Percentiles rank a stretch among this genome's conserved stretches.
Conservation (phyloP, 257 asterid genomes). For the Solanum tacnaense region DNA sequence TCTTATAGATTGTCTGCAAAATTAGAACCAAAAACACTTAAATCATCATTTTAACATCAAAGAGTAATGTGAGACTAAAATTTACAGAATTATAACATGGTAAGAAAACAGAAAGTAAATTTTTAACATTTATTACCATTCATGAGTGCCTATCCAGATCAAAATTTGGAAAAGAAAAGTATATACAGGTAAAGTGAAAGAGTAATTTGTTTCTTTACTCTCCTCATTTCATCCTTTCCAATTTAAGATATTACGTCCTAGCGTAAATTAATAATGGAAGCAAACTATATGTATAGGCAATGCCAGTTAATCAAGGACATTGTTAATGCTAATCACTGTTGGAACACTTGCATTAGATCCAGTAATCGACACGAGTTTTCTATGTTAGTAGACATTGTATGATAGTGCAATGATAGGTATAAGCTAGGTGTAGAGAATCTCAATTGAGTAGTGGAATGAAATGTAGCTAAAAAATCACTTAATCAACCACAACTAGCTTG, state of each 20-base stretch:
- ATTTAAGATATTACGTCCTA: neutral
- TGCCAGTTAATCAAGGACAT: neutral
- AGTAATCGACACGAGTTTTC: neutral
- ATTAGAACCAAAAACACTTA: neutral
- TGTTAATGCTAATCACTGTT: neutral
- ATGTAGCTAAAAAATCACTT: neutral
- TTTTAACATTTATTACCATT: neutral
- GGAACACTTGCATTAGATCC: neutral
- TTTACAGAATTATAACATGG: neutral
- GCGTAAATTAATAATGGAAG: neutral
- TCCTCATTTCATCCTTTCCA: neutral
- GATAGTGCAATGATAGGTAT: neutral
- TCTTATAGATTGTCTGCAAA: slow-evolving; percentile 81
- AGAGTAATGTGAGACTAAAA: neutral
- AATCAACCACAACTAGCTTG: neutral
- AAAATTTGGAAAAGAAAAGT: neutral
- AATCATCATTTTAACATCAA: neutral
- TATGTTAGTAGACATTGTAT: neutral
- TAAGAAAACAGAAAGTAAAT: neutral
- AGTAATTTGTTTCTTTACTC: neutral
- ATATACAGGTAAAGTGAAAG: neutral
- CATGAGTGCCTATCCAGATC: neutral
- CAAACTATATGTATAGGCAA: neutral
- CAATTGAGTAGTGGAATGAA: neutral
- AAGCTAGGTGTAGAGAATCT: neutral